These are phyloP conservation scores for Populus alba DNA, from an alignment of 345 rosid species.

Conservation along the genomic window DNA sequence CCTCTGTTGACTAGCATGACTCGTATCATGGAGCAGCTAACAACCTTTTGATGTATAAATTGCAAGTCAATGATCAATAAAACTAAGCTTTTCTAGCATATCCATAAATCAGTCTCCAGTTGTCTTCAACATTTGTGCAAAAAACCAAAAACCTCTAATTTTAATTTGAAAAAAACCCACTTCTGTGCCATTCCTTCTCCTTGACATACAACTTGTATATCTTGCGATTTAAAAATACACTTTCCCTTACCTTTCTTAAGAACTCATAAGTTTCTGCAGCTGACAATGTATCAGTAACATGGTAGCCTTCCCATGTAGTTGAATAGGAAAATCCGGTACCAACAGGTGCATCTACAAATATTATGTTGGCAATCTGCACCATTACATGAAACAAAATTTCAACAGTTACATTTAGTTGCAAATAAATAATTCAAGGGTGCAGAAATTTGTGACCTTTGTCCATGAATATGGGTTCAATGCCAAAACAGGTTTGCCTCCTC, in stretches of 20 bases:
- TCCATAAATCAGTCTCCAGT: neutral
- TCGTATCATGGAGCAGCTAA: neutral
- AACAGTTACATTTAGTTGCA: neutral
- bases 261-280: conserved; percentile 19
- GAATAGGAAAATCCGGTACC: conserved; percentile 46
- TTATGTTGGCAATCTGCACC: conserved; percentile 10
- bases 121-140: neutral
- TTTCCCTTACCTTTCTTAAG: conserved; percentile 30
- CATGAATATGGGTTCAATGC: conserved; percentile 7
- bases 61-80: neutral
- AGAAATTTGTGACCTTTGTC: conserved; percentile 8
- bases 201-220: too few species aligned
- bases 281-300: conserved; percentile 10
- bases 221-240: too few species aligned
- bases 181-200: too few species aligned
- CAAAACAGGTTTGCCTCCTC: conserved; percentile 17
- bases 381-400: neutral
- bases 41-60: neutral
- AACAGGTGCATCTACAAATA: conserved; percentile 35
- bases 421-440: neutral
- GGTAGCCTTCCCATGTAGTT: conserved; percentile 9
- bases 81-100: neutral
- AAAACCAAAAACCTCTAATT: too few species aligned
- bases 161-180: too few species aligned
- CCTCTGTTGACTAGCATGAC: neutral